Evolutionary conservation across 1,139 yeast genomes (phyloP), one percentile per base, ranked within the genome.

Genomic region (Yamadazyma spencermartinsiae): DNA sequence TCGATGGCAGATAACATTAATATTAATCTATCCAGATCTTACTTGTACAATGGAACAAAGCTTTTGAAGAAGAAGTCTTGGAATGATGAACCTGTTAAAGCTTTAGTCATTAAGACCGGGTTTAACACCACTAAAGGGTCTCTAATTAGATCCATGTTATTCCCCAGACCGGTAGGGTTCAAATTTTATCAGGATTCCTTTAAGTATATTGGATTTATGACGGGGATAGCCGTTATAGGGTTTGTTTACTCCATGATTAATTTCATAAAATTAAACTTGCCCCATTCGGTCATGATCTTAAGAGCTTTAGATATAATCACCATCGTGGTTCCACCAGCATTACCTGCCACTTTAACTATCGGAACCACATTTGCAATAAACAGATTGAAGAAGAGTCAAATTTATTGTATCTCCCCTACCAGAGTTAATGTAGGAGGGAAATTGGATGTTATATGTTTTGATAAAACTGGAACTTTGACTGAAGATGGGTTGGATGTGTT

Each of bases 61-160:
- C 74, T 92, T 29, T 79, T 92, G 41, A 80, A 96, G 50, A 88
- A 86, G 39, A 82, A 92, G 47, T 75, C 86, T 33, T 60, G 65
- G 7, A 73, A 71, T 38, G 82, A 77, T 41, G 86, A 79, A 46
- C 87, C 87, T 1, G 96, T 95, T 0, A 74, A 87, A 35, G 98
- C 97, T 0, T 69, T 92, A 70, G 96, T 81, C 12, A 81, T 86
- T 6, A 79, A 90, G 43, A 90, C 96, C 0, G 98, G 98, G 0
- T 92, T 92, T 62, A 81, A 86, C 38, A 94, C 98, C 1, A 90
- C 98, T 0, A 92, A 92, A 56, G 99, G 99, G n/a, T 83, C 96
- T 0, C 72, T 92, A 35, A 81, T 94, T 4, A 77, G 99, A 42
- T 89, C 98, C 0, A 92, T 92, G 98, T 72, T 92, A 40, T 92